Evolutionary conservation across 2,329 filamentous ascomycete genomes (phyloP).

Genomic region (Monosporascus ibericus): DNA sequence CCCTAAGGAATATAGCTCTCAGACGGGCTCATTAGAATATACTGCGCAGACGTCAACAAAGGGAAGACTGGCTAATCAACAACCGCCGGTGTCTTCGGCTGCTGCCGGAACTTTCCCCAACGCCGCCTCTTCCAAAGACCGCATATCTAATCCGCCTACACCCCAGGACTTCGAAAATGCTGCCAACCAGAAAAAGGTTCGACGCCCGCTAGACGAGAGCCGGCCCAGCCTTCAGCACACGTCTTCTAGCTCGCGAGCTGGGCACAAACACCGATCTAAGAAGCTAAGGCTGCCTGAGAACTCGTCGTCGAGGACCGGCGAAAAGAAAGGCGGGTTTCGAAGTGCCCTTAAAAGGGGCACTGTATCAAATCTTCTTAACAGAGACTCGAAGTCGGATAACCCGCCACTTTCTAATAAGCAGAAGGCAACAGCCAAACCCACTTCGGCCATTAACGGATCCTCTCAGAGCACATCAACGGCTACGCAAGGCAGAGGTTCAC

Average conservation of each 20-base stretch:
- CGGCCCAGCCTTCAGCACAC: constrained; percentile 15
- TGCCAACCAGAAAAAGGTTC: constrained; percentile 42
- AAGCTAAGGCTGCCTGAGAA: constrained; percentile 22
- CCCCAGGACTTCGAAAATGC: constrained; percentile 24
- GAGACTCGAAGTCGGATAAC: constrained; percentile 32
- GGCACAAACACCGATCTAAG: constrained; percentile 22
- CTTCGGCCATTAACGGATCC: constrained; percentile 20
- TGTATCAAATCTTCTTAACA: constrained; percentile 41
- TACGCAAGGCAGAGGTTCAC: constrained; percentile 16
- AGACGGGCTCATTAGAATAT: constrained; percentile 9
- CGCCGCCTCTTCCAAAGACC: constrained; percentile 14
- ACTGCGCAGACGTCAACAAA: constrained; percentile 1
- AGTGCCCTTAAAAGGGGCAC: constrained; percentile 46
- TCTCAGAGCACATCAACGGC: constrained; percentile 12
- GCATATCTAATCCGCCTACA: constrained; percentile 12
- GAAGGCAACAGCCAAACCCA: constrained; percentile 13
- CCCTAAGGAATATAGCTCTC: constrained; percentile 17
- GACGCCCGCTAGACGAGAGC: constrained; percentile 28
- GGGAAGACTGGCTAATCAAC: constrained; percentile 1
- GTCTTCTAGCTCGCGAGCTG: constrained; percentile 13
- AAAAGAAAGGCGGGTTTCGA: constrained; percentile 42
- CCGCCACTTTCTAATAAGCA: constrained; percentile 15
- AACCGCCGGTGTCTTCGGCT: constrained; percentile 11
- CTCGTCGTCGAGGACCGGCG: constrained; percentile 20
- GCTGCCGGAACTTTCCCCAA: constrained; percentile 4